These are phyloP conservation scores for Erodium chrysanthum DNA, from an alignment of 441 rosid genomes.

Conservation along the genomic window DNA sequence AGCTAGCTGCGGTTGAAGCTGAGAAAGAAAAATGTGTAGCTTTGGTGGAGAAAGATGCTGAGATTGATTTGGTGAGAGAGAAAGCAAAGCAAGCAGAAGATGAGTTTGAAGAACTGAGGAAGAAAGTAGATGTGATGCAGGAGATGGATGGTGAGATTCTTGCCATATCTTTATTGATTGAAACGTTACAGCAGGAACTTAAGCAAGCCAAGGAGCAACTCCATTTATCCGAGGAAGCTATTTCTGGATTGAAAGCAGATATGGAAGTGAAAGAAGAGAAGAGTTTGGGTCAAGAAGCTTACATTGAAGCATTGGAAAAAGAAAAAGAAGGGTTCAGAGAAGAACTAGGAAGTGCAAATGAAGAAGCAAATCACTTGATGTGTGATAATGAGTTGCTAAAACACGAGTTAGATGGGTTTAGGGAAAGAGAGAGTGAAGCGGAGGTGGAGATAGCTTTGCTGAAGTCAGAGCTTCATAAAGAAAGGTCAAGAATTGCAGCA, in stretches of 20 bases:
- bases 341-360: constrained; percentile 22
- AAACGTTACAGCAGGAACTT: constrained; percentile 22
- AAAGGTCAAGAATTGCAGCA: constrained; percentile 24
- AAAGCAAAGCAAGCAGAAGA: constrained; percentile 14
- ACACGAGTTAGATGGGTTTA: constrained; percentile 21
- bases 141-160: constrained; percentile 29
- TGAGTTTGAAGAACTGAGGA: constrained; percentile 22
- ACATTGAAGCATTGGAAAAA: constrained; percentile 19
- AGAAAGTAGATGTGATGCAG: constrained; percentile 16
- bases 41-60: constrained; percentile 22
- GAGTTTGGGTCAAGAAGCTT: constrained; percentile 25
- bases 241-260: constrained; percentile 23
- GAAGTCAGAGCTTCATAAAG: constrained; percentile 30
- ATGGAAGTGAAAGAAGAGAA: constrained; percentile 25
- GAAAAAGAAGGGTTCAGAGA: constrained; percentile 26
- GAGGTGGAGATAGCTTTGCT: constrained; percentile 30
- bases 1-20: constrained; percentile 21
- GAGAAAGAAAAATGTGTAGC: constrained; percentile 20
- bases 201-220: constrained; percentile 20
- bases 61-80: constrained; percentile 17
- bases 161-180: constrained; percentile 19
- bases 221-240: constrained; percentile 21
- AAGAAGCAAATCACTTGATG: constrained; percentile 19
- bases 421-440: constrained; percentile 29
- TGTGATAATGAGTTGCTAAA: constrained; percentile 21